phyloP scores from a whole-genome alignment of 2,329 filamentous ascomycete genomes.

The Diaporthe aspalathi region DNA sequence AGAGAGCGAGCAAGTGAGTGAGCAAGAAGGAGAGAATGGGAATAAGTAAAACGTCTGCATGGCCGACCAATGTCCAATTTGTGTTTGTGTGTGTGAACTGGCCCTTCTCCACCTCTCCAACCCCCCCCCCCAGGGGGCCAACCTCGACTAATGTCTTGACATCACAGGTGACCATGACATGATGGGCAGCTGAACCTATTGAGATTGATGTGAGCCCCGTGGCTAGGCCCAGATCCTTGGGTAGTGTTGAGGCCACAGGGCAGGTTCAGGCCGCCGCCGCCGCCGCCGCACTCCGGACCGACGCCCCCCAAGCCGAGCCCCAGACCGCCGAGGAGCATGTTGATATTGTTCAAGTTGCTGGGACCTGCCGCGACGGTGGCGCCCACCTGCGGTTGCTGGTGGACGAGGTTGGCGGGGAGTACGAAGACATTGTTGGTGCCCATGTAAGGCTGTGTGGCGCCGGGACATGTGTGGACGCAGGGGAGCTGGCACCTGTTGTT shows the following conservation, averaged over 20 bases:
- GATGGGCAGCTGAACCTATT: constrained; percentile 30
- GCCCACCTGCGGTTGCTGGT: constrained; percentile 15
- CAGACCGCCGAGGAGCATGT: constrained; percentile 31
- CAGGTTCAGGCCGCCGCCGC: constrained; percentile 9
- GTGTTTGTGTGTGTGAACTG: constrained; percentile 14
- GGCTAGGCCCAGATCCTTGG: neutral
- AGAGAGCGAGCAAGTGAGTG: neutral
- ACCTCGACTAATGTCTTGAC: neutral
- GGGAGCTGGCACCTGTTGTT: constrained; percentile 15
- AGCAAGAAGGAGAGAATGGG: neutral
- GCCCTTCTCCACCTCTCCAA: too few species aligned
- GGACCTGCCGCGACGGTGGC: neutral
- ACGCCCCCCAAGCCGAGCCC: constrained; percentile 2
- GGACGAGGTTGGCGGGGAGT: constrained; percentile 30
- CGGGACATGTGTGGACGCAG: constrained; percentile 36
- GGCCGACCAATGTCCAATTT: neutral
- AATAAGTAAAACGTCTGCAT: constrained; percentile 22
- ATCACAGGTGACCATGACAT: constrained; percentile 23
- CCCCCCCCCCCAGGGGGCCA: neutral
- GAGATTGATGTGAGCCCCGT: constrained; percentile 1
- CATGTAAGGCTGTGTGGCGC: constrained; percentile 34
- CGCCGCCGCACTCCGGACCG: constrained; percentile 8
- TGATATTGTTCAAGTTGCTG: constrained; percentile 20
- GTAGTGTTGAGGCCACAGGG: neutral
- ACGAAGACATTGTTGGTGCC: constrained; percentile 36